phyloP scores from a whole-genome alignment of 1,284 basidiomycete genomes.

The Wallemia ichthyophaga region DNA sequence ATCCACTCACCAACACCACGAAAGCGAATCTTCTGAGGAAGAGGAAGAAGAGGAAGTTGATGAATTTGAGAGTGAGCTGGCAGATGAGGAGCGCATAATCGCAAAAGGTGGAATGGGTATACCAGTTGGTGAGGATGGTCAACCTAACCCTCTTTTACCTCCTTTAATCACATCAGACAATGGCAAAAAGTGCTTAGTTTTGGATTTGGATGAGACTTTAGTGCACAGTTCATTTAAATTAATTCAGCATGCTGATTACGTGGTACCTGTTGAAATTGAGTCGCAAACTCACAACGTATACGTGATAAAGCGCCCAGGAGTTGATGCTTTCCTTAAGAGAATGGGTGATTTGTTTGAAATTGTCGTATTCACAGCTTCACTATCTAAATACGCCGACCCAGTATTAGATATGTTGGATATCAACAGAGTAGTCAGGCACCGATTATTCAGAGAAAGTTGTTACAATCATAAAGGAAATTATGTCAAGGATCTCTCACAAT shows the following conservation, averaged over 20 bases:
- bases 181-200: constrained; percentile 69
- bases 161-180: constrained; percentile 37
- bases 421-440: constrained; percentile 70
- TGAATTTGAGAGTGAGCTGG: constrained; percentile 18
- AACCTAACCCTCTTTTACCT: constrained; percentile 51
- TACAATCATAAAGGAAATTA: constrained; percentile 98
- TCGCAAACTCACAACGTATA: constrained; percentile 95
- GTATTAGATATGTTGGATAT: constrained; percentile 89
- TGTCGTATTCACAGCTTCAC: constrained; percentile 87
- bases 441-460: constrained; percentile 90
- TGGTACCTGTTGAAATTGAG: constrained; percentile 97
- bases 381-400: constrained; percentile 98
- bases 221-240: constrained; percentile 85
- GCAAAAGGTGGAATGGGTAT: constrained; percentile 52
- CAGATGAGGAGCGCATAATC: constrained; percentile 50
- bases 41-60: constrained; percentile 20
- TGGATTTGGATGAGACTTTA: constrained; percentile 85
- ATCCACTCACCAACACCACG: constrained; percentile 10
- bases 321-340: constrained; percentile 78
- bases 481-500: constrained; percentile 95
- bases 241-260: constrained; percentile 82
- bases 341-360: constrained; percentile 98
- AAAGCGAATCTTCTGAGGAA: constrained; percentile 19
- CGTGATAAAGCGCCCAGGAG: constrained; percentile 92
- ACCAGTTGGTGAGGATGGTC: constrained; percentile 47